Evolutionary conservation across 148 eudicot genomes (phyloP), one percentile per base, ranked within the genome.

Genomic region (Rhododendron molle): DNA sequence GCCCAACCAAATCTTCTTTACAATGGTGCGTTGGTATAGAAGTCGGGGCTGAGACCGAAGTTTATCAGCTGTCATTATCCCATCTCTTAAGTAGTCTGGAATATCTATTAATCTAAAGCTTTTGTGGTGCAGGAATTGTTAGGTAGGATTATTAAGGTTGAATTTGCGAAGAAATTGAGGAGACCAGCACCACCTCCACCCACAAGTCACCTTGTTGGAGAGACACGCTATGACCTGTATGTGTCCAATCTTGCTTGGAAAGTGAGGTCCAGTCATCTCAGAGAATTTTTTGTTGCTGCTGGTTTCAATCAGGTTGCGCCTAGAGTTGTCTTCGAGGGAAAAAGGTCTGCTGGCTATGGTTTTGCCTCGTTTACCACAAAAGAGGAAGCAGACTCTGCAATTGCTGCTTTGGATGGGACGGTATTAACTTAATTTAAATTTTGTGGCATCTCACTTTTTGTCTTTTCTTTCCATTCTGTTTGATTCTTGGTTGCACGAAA

Each of bases 191-290:
- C 89, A 78, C 87, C 90, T 73, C 89, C 91, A 67, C 86, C 92
- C 71, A 60, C 76, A 38, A 85, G 14, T 65, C 87, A 87, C 86
- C 90, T 90, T 26, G 87, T 84, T 36, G 89, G 87, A 46, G 95
- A 95, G 89, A 91, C 96, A 14, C 92, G 91, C 16, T 90, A 96
- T 85, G 89, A 87, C 88, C 88, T 96, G 49, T 96, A 95, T 85
- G 92, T 95, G 73, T 95, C 98, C 20, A 96, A 96, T 90, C 94
- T 96, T 86, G 92, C 92, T 44, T 95, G 99, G 99, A 96, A 96
- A 94, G 96, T 85, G 85, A 93, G 99, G 86, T 88, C 99, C 50
- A 87, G 62, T 72, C 85, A 94, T 85, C 95, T 96, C 78, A 90
- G 91, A 87, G 98, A 96, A 69, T 91, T 96, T 81, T 95, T 96